These are phyloP conservation scores for Sporothrix curviconia DNA, from an alignment of 2,329 filamentous ascomycete genomes.

Conservation along the genomic window DNA sequence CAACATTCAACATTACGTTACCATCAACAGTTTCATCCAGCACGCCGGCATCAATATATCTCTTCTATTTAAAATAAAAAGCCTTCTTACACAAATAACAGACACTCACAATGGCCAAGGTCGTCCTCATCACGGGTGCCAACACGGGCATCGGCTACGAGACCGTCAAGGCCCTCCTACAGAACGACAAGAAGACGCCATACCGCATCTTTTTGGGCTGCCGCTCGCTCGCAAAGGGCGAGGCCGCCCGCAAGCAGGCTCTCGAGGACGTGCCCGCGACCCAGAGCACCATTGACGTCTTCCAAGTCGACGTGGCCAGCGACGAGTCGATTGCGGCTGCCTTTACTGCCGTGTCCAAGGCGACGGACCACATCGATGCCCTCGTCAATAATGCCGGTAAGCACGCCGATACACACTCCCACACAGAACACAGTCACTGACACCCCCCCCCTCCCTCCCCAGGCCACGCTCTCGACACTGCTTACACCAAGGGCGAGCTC, in stretches of 20 bases:
- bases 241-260: constrained; percentile 18
- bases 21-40: too few relatives aligned
- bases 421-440: too few relatives aligned
- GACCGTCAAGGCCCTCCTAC: constrained; percentile 21
- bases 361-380: constrained; percentile 27
- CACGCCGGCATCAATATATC: too few relatives aligned
- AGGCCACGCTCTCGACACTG: background rate
- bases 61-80: too few relatives aligned
- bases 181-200: constrained; percentile 9
- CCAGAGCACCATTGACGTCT: constrained; percentile 13
- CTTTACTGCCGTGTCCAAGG: constrained; percentile 23
- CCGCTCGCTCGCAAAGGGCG: constrained; percentile 22
- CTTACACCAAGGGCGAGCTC: background rate
- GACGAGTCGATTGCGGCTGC: constrained; percentile 28
- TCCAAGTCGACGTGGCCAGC: constrained; percentile 28
- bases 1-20: too few relatives aligned
- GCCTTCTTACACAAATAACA: background rate
- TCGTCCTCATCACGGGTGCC: constrained; percentile 15
- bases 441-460: too few relatives aligned
- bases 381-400: constrained; percentile 30
- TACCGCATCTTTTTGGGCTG: constrained; percentile 26
- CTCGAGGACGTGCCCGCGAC: constrained; percentile 13
- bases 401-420: background rate
- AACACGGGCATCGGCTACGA: constrained; percentile 27
- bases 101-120: constrained; percentile 6